Conservation (phyloP, 768 basidiomycete genomes). For the Lactarius vividus region DNA sequence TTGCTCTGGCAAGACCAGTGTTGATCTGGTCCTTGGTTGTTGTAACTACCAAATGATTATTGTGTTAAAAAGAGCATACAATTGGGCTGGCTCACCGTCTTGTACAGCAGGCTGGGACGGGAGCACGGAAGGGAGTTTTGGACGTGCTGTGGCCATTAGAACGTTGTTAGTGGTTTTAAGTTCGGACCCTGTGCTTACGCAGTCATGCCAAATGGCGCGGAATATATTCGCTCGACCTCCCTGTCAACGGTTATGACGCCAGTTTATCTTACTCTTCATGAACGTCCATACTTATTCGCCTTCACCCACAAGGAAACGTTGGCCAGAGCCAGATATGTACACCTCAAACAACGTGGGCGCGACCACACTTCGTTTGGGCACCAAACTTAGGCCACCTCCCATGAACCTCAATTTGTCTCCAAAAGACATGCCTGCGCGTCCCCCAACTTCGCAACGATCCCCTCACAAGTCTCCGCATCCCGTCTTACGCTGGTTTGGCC, state of each 20-base stretch:
- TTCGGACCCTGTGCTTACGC: not conserved
- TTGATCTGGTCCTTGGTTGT: constrained; percentile 56
- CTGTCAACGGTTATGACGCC: constrained; percentile 3
- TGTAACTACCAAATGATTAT: constrained; percentile 35
- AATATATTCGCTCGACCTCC: not conserved
- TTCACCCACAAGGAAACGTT: not conserved
- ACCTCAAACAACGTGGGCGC: constrained; percentile 12
- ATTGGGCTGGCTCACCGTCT: constrained; percentile 18
- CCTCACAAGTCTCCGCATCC: constrained; percentile 29
- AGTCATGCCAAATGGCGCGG: not conserved
- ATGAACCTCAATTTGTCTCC: not conserved
- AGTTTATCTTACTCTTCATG: not conserved
- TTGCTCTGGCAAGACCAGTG: constrained; percentile 56
- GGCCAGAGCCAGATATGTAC: constrained; percentile 13
- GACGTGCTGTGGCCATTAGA: constrained; percentile 13
- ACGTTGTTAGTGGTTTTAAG: not conserved
- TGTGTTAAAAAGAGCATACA: not conserved
- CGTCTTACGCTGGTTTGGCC: constrained; percentile 47
- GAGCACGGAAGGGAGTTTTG: constrained; percentile 29
- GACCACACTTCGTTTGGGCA: not conserved
- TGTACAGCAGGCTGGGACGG: constrained; percentile 27
- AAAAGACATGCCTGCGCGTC: constrained; percentile 19
- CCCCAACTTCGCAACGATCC: constrained; percentile 15
- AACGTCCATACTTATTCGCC: not conserved
- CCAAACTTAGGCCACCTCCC: constrained; percentile 8